A percentile compares a stretch with the other conserved stretches of the same genome.
phyloP scores from a whole-genome alignment of 208 protist genomes.

The Leishmania turanica region DNA sequence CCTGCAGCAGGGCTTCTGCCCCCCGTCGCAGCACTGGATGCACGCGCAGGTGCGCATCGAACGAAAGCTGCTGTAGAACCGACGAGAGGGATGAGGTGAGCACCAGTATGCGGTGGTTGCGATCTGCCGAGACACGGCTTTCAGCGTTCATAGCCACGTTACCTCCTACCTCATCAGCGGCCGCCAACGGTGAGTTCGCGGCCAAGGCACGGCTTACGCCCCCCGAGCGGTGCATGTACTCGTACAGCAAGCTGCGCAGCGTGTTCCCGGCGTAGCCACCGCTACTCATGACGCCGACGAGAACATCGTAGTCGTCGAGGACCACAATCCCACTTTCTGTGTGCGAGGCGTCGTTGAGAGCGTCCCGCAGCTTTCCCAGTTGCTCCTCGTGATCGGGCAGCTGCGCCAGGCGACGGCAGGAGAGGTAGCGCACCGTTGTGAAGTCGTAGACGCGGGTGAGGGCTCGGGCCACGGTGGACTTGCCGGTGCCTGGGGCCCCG shows the following conservation, averaged over 20 bases:
- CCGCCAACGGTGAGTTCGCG: constrained; percentile 9
- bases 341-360: constrained; percentile 96
- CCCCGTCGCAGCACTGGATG: constrained; percentile 42
- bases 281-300: constrained; percentile 34
- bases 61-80: constrained; percentile 10
- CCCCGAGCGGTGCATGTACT: constrained; percentile 32
- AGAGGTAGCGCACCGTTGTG: constrained; percentile 41
- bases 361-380: constrained; percentile 64
- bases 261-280: constrained; percentile 9
- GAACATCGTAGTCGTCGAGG: constrained; percentile 96
- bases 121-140: constrained; percentile 13
- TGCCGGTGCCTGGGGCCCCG: constrained; percentile 65
- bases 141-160: constrained; percentile 22
- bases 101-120: constrained; percentile 34
- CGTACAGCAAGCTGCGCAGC: constrained; percentile 36
- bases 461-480: constrained; percentile 52
- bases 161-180: constrained; percentile 18
- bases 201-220: constrained; percentile 34
- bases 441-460: constrained; percentile 36
- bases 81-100: constrained; percentile 28
- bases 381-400: constrained; percentile 37
- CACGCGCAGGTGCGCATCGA: constrained; percentile 34
- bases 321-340: constrained; percentile 92
- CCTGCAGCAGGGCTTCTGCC: constrained; percentile 30
- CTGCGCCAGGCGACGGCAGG: constrained; percentile 42